Percentiles rank a stretch among this genome's conserved stretches.
These are phyloP conservation scores for Acarospora socialis DNA, from an alignment of 2,329 filamentous ascomycete genomes.

Conservation along the genomic window DNA sequence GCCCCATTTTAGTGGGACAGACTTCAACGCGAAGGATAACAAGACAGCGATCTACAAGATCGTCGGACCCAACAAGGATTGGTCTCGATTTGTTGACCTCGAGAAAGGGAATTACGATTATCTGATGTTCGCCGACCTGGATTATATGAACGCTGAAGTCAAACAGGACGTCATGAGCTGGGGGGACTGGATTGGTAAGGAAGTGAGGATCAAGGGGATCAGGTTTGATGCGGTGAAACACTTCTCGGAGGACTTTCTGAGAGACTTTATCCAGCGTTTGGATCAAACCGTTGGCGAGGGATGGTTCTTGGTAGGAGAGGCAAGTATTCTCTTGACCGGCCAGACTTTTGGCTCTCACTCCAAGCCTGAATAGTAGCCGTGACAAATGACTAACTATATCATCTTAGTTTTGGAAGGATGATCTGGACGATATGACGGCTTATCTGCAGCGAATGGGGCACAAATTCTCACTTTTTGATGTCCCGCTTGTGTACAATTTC, in stretches of 20 bases:
- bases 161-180: constrained; percentile 49
- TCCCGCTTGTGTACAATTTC: constrained; percentile 55
- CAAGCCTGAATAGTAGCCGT: background rate
- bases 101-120: constrained; percentile 55
- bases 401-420: constrained; percentile 44
- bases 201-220: constrained; percentile 49
- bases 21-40: constrained; percentile 45
- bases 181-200: constrained; percentile 51
- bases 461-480: constrained; percentile 50
- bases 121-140: constrained; percentile 59
- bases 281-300: constrained; percentile 36
- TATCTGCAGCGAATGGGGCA: constrained; percentile 46
- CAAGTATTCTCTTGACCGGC: background rate
- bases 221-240: constrained; percentile 61
- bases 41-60: constrained; percentile 53
- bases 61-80: constrained; percentile 45
- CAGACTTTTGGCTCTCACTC: too few relatives aligned
- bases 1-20: constrained; percentile 54
- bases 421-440: constrained; percentile 38
- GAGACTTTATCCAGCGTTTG: constrained; percentile 46
- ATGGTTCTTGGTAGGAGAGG: constrained; percentile 53
- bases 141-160: constrained; percentile 51
- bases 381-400: background rate
- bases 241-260: constrained; percentile 52
- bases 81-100: constrained; percentile 47